A percentile compares a stretch with the other conserved stretches of the same genome.
Evolutionary conservation across 2,329 filamentous ascomycete species (phyloP).

Genomic region (Venturia oleaginea): DNA sequence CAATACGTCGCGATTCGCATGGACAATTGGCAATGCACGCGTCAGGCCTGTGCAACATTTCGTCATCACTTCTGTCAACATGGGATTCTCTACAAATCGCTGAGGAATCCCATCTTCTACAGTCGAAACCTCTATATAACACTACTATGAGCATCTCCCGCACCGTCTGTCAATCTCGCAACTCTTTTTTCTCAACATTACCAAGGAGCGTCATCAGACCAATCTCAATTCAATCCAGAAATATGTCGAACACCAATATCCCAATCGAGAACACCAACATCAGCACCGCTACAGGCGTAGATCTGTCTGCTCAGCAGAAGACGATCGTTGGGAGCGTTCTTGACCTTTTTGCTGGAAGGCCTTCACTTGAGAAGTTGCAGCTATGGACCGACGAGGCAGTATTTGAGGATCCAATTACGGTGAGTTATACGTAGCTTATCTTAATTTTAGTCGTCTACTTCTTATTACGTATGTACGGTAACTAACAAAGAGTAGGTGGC

Average conservation of each 20-base stretch:
- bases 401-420: conserved; percentile 51
- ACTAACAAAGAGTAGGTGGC: too few species aligned
- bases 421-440: too few species aligned
- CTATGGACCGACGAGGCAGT: conserved; percentile 51
- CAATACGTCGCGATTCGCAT: neutral
- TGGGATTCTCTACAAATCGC: neutral
- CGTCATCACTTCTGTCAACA: conserved; percentile 5
- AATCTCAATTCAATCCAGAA: neutral
- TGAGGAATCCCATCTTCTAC: neutral
- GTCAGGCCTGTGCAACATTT: neutral
- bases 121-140: neutral
- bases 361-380: conserved; percentile 48
- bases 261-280: conserved; percentile 30
- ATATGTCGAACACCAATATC: conserved; percentile 8
- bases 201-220: neutral
- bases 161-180: neutral
- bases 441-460: too few species aligned
- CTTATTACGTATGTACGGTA: too few species aligned
- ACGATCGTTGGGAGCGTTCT: conserved; percentile 49
- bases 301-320: conserved; percentile 42
- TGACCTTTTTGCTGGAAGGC: conserved; percentile 53
- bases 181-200: neutral
- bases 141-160: conserved; percentile 6
- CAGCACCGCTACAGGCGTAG: conserved; percentile 42
- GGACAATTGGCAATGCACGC: neutral